Conservation (phyloP, 345 rosid genomes). For the Boechera stricta region DNA sequence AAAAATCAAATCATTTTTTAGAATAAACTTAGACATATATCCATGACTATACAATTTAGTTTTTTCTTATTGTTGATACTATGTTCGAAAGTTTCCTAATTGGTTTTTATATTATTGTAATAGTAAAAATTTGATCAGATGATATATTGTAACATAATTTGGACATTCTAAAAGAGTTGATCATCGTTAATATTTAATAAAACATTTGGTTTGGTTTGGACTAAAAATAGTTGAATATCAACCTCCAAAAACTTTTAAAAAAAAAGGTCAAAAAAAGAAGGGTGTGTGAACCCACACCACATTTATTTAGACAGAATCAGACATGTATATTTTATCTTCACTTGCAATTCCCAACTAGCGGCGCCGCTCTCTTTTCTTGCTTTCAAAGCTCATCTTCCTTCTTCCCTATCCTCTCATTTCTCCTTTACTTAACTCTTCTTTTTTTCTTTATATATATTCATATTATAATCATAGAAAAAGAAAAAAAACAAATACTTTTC, state of each 20-base stretch:
- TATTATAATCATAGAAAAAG: background rate
- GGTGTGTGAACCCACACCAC: background rate
- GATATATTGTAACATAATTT: background rate
- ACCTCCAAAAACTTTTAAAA: background rate
- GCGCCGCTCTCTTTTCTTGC: conserved; percentile 59
- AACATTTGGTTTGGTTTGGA: too few relatives aligned
- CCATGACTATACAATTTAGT: background rate
- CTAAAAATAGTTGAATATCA: background rate
- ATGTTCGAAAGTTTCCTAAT: background rate
- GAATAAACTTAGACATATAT: background rate
- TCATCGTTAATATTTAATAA: too few relatives aligned
- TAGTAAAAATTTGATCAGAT: background rate
- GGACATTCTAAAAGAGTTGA: background rate
- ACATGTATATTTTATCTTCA: conserved; percentile 8
- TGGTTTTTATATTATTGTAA: background rate
- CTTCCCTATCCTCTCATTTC: conserved; percentile 30
- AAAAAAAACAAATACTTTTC: conserved; percentile 22
- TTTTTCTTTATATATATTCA: background rate
- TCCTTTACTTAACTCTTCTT: background rate
- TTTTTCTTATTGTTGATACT: background rate
- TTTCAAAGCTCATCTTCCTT: conserved; percentile 58
- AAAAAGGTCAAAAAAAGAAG: background rate
- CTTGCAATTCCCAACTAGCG: conserved; percentile 51
- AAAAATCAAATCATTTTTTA: background rate
- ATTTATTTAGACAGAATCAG: conserved; percentile 16